phyloP scores from a whole-genome alignment of 202 grass and related monocot species.

The Carex arenaria region DNA sequence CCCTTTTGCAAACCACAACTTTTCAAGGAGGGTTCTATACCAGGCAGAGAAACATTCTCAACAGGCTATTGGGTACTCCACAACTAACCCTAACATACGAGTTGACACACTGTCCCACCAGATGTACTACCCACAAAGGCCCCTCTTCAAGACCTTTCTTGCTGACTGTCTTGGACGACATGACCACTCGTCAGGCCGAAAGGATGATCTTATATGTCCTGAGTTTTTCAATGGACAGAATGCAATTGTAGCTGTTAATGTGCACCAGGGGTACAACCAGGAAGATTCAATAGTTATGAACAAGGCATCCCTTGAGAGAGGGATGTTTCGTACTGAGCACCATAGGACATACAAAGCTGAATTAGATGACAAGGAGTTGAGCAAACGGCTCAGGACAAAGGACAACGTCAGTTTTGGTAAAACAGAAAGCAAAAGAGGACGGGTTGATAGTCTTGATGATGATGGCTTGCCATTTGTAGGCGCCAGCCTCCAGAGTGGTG shows the following conservation, averaged over 20 bases:
- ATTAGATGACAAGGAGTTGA: constrained; percentile 61
- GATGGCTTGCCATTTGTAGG: constrained; percentile 89
- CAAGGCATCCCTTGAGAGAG: constrained; percentile 80
- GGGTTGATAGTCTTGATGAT: constrained; percentile 92
- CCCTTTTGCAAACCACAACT: constrained; percentile 96
- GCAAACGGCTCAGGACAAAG: constrained; percentile 57
- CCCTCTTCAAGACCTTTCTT: constrained; percentile 86
- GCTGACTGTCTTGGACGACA: constrained; percentile 66
- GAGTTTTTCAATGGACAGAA: constrained; percentile 98
- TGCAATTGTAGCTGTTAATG: constrained; percentile 91
- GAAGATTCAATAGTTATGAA: constrained; percentile 99
- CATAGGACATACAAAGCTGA: constrained; percentile 86
- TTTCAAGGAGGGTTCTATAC: constrained; percentile 85
- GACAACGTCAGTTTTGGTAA: constrained; percentile 83
- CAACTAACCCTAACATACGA: constrained; percentile 74
- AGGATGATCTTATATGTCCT: constrained; percentile 48
- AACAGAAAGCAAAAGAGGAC: constrained; percentile 83
- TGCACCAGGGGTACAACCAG: constrained; percentile 98
- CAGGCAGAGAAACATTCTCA: constrained; percentile 96
- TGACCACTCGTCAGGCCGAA: constrained; percentile 57
- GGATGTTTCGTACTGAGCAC: constrained; percentile 94
- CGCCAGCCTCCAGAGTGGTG: constrained; percentile 85
- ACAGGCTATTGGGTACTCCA: constrained; percentile 95
- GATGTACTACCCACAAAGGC: constrained; percentile 87
- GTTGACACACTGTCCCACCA: constrained; percentile 91